Conservation (phyloP, 495 filamentous ascomycete genomes). For the Echria macrotheca region DNA sequence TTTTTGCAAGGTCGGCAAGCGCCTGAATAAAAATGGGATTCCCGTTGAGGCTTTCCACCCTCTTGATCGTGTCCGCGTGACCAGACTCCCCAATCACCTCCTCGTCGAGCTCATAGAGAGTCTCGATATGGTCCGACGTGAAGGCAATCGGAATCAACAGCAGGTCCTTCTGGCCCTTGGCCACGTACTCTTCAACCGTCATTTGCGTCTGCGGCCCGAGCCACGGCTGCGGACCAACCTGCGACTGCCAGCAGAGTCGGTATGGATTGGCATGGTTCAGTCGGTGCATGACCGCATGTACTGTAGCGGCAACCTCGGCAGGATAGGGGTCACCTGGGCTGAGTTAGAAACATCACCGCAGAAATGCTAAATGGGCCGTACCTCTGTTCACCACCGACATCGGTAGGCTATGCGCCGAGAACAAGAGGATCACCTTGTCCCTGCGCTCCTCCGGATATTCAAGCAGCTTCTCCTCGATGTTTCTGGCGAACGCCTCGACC, state of each 20-base stretch:
- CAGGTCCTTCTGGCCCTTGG: conserved; percentile 85
- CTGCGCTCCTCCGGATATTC: conserved; percentile 77
- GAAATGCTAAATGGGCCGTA: conserved; percentile 22
- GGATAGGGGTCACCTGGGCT: conserved; percentile 83
- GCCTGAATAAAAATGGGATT: conserved; percentile 87
- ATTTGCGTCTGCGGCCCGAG: conserved; percentile 87
- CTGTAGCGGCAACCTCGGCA: conserved; percentile 94
- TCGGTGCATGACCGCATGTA: conserved; percentile 90
- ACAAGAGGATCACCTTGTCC: conserved; percentile 76
- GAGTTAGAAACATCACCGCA: background rate
- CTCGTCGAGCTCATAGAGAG: conserved; percentile 88
- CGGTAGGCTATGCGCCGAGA: conserved; percentile 91
- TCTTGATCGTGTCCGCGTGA: conserved; percentile 71
- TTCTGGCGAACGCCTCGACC: conserved; percentile 84
- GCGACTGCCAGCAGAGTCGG: conserved; percentile 94
- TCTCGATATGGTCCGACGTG: conserved; percentile 98
- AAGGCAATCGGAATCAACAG: conserved; percentile 95
- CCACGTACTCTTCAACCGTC: conserved; percentile 82
- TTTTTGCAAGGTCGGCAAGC: conserved; percentile 77
- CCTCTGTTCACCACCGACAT: conserved; percentile 95
- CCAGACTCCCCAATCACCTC: conserved; percentile 92
- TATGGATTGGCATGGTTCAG: conserved; percentile 84
- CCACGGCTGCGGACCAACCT: conserved; percentile 94
- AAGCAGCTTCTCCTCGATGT: conserved; percentile 75
- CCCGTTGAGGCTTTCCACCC: conserved; percentile 90